A percentile compares a stretch with the other conserved stretches of the same genome.
These are phyloP conservation scores for Dendrostoma leiphaemia DNA, from an alignment of 2,329 filamentous ascomycete species.

Conservation along the genomic window DNA sequence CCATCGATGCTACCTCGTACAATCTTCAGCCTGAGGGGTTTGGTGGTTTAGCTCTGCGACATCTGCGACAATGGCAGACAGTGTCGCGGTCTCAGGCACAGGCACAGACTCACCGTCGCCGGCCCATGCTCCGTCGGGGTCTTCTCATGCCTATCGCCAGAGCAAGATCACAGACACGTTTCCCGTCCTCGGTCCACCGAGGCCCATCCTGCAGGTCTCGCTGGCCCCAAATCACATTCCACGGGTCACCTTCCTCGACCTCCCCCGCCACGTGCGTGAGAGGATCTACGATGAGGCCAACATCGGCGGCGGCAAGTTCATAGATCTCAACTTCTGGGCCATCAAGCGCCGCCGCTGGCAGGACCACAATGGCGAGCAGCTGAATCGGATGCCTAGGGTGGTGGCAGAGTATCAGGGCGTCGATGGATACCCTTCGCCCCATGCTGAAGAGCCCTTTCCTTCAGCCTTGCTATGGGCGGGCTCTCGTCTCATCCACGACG, in stretches of 20 bases:
- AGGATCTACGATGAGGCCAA: neutral
- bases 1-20: too few species aligned
- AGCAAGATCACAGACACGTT: neutral
- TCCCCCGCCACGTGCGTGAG: neutral
- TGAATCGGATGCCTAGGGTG: neutral
- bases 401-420: neutral
- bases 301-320: neutral
- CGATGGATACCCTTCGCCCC: neutral
- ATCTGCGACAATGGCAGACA: neutral
- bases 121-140: too few species aligned
- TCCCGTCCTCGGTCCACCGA: neutral
- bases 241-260: neutral
- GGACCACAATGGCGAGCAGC: neutral
- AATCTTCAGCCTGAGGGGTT: neutral
- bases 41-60: too few species aligned
- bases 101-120: too few species aligned
- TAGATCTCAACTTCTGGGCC: neutral
- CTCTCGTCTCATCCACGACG: neutral
- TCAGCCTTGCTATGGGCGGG: neutral
- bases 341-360: neutral
- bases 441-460: neutral
- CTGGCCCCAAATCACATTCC: neutral
- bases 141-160: neutral
- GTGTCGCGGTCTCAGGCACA: neutral
- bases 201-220: neutral